Base-by-base conservation (phyloP, 306 rosid genomes). In the Quercus glauca region DNA sequence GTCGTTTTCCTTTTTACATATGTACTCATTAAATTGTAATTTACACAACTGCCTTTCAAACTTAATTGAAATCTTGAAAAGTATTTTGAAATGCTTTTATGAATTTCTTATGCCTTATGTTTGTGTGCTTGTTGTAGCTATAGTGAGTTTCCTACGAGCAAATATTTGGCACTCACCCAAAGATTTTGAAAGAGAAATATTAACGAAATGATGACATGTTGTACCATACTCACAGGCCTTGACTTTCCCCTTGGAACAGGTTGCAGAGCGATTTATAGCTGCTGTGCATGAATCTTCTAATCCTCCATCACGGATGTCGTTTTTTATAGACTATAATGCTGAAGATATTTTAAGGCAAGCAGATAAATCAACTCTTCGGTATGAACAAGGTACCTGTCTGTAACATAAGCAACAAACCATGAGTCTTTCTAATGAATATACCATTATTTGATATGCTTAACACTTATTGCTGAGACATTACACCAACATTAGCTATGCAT, bases 311-410 rank as follows among this genome's bases (percentile, higher is more conserved):
- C 69, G 85, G 55, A 92, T 94, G 99, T 89, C 97, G 26, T 92
- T 94, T 82, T 92, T 94, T 69, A 94, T 92, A 80, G 78, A 86
- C 83, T 90, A 85, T 55, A 56, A 83, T 59, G 77, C 77, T 15
- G 86, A 86, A 26, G 97, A 94, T 60, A 94, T 94, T 81, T 78
- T 90, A 45, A 83, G 77, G 71, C 99, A 94, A 84, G 97, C 99
- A 21, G 73, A 76, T 15, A 89, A 88, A 76, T 94, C 99, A 21
- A 91, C 97, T 76, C 79, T 76, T 55, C 83, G 99, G 25, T 85
- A 91, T 75, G 75, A 87, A 75, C 70, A 37, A 80, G 98, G 98
- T 94, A 87, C 52, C 41, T 75, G 13, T 15, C 11, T 19, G 6
- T 20, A 1, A 5, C 33, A 56, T 57, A 20, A 71, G 4, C 19